Conservation (phyloP, 78 protist genomes). For the Dictyostelium discoideum region dicty_2.7 NC_007089.4:983001-983500, state of each 20-base stretch:
- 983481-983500: not conserved
- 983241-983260: too few relatives aligned
- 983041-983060: not conserved
- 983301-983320: too few relatives aligned
- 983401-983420: too few relatives aligned
- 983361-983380: too few relatives aligned
- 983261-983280: too few relatives aligned
- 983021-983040: slow-evolving; percentile 37
- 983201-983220: not conserved
- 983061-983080: not conserved
- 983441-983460: not conserved
- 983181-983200: not conserved
- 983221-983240: not conserved
- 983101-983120: not conserved
- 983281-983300: too few relatives aligned
- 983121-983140: not conserved
- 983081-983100: not conserved
- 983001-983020: not conserved
- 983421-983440: too few relatives aligned
- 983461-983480: not conserved
- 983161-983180: not conserved
- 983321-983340: too few relatives aligned
- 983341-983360: too few relatives aligned
- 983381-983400: too few relatives aligned
- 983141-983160: not conserved